Conservation (phyloP, 805 yeast species). For the Cyberlindnera meyerae region DNA sequence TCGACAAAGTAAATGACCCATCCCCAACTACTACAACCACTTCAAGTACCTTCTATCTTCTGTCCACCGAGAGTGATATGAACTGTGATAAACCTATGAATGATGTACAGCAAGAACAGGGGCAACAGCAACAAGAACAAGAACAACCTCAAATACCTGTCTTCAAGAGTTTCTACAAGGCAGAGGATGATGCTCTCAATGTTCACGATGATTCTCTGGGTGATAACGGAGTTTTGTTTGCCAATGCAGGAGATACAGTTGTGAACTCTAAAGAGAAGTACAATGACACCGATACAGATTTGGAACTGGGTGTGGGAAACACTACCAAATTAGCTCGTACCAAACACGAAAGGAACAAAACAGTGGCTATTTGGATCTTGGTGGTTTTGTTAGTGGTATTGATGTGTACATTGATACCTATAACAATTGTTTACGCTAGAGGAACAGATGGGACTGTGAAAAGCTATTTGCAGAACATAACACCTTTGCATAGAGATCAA, state of each 20-base stretch:
- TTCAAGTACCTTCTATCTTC: neutral
- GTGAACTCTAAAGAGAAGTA: too few relatives aligned
- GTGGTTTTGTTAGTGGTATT: conserved; percentile 14
- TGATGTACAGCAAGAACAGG: neutral
- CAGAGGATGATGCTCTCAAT: conserved; percentile 15
- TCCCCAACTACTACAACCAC: too few relatives aligned
- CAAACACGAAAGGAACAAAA: conserved; percentile 2
- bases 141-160: conserved; percentile 2
- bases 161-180: conserved; percentile 14
- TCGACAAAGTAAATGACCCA: too few relatives aligned
- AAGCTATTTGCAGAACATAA: conserved; percentile 28
- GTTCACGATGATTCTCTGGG: conserved; percentile 1
- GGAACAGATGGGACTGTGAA: conserved; percentile 30
- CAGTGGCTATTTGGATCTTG: conserved; percentile 19
- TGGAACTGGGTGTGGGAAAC: too few relatives aligned
- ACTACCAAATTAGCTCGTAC: too few relatives aligned
- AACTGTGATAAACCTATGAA: neutral
- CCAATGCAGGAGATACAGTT: too few relatives aligned
- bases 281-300: too few relatives aligned
- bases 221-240: conserved; percentile 3
- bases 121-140: too few relatives aligned
- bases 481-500: conserved; percentile 21
- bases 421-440: conserved; percentile 25
- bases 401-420: conserved; percentile 18
- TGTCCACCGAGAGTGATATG: conserved; percentile 4